Percentiles rank a stretch among this genome's conserved stretches.
These are phyloP conservation scores for Arthrinium puccinioides DNA, from an alignment of 2,329 filamentous ascomycete genomes.

Conservation along the genomic window DNA sequence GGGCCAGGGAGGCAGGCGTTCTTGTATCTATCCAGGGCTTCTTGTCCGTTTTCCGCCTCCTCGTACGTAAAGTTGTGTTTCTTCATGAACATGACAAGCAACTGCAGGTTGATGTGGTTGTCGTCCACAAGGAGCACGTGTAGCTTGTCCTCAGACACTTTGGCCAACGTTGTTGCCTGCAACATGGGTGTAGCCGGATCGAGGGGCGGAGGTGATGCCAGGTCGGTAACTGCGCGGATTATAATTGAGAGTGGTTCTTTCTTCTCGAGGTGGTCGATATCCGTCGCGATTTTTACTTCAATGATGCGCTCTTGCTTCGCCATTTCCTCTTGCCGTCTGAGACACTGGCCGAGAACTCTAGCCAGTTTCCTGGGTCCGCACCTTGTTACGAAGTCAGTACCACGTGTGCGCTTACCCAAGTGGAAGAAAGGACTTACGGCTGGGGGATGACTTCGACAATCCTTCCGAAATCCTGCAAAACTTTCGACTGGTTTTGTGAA, in stretches of 20 bases:
- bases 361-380: constrained; percentile 22
- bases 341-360: constrained; percentile 17
- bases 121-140: constrained; percentile 33
- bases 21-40: constrained; percentile 37
- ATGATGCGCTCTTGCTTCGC: too few species aligned
- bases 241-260: too few species aligned
- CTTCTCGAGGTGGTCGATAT: too few species aligned
- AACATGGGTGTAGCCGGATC: not conserved
- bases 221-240: too few species aligned
- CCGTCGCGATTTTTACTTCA: too few species aligned
- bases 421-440: constrained; percentile 15
- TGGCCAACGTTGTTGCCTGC: not conserved
- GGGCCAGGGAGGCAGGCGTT: constrained; percentile 10
- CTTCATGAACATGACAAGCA: constrained; percentile 33
- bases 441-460: constrained; percentile 23
- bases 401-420: not conserved
- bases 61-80: constrained; percentile 32
- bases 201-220: not conserved
- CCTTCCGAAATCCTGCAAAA: constrained; percentile 14
- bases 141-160: not conserved
- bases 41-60: constrained; percentile 37
- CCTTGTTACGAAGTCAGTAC: constrained; percentile 4
- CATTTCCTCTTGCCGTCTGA: constrained; percentile 5
- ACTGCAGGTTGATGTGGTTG: constrained; percentile 33
- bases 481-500: constrained; percentile 12